phyloP scores from a whole-genome alignment of 1,284 basidiomycete species.

The Cystobasidium sp. region DNA sequence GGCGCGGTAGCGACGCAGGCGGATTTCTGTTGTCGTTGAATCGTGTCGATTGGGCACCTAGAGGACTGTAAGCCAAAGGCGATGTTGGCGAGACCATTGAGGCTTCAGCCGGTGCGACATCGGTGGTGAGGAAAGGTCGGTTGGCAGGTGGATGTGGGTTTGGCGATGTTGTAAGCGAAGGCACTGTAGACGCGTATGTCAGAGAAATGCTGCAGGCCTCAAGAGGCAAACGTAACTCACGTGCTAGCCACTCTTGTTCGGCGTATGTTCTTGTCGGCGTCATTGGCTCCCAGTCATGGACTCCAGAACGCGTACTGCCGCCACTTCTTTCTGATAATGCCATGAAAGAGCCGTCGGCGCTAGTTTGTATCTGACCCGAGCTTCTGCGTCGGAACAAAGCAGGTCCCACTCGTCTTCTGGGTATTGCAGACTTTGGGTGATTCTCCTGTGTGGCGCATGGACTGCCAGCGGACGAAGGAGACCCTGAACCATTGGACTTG shows the following conservation, averaged over 20 bases:
- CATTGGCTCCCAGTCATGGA: conserved; percentile 50
- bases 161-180: conserved; percentile 24
- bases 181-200: conserved; percentile 13
- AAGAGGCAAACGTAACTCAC: conserved; percentile 11
- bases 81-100: conserved; percentile 36
- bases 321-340: conserved; percentile 45
- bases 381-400: conserved; percentile 50
- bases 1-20: conserved; percentile 21
- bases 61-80: conserved; percentile 26
- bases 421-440: neutral
- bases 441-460: conserved; percentile 17
- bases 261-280: conserved; percentile 53
- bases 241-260: conserved; percentile 55
- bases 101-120: neutral
- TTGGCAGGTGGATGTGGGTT: neutral
- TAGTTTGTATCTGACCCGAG: conserved; percentile 49
- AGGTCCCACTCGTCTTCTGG: conserved; percentile 8
- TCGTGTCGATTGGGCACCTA: conserved; percentile 2
- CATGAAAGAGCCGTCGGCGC: conserved; percentile 44
- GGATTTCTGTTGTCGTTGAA: neutral
- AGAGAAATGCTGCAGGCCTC: neutral
- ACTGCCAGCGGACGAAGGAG: conserved; percentile 17
- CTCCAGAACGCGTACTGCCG: conserved; percentile 32
- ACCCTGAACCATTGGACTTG: conserved; percentile 6
- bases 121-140: neutral